These are phyloP conservation scores for Arxiozyma slooffiae DNA, from an alignment of 1,139 yeast species.

Conservation along the genomic window DNA sequence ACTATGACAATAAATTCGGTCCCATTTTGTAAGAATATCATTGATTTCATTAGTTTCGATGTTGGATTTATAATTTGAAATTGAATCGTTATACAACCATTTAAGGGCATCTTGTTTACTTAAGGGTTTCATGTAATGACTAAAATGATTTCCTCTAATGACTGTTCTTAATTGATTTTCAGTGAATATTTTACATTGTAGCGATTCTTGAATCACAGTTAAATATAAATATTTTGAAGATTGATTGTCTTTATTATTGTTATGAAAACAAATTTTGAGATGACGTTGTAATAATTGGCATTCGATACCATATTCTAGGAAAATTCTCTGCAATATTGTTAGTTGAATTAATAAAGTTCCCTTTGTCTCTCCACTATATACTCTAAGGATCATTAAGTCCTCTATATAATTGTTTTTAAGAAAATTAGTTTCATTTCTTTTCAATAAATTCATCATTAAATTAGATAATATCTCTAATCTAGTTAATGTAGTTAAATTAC, in stretches of 20 bases:
- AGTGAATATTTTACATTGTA: background rate
- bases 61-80: background rate
- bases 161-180: background rate
- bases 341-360: conserved; percentile 20
- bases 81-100: background rate
- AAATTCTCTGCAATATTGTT: conserved; percentile 21
- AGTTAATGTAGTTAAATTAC: background rate
- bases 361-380: conserved; percentile 22
- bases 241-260: background rate
- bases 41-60: background rate
- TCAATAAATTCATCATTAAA: background rate
- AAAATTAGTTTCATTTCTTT: background rate
- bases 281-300: conserved; percentile 14
- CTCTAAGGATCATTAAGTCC: conserved; percentile 21
- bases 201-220: background rate
- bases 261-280: background rate
- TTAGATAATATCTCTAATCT: conserved; percentile 9
- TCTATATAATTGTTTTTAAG: conserved; percentile 10
- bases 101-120: background rate
- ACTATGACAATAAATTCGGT: background rate
- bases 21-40: background rate
- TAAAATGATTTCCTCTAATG: background rate
- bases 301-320: conserved; percentile 9
- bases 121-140: background rate
- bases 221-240: background rate